Evolutionary conservation across 208 protist genomes (phyloP).

Genomic region (Leishmania braziliensis): DNA sequence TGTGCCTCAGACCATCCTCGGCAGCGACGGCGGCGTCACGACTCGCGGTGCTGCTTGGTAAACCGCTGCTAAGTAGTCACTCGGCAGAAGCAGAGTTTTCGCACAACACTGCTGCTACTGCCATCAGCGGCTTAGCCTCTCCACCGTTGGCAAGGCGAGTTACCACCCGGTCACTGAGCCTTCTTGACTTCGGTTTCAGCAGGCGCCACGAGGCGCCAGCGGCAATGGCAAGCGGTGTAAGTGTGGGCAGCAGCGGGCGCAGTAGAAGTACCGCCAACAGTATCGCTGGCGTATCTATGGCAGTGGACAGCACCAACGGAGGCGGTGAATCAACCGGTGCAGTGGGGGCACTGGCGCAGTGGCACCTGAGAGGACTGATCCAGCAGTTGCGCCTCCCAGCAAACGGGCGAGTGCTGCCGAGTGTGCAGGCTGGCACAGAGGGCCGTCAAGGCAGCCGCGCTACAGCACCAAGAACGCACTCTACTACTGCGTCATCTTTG

Average conservation of each 20-base stretch:
- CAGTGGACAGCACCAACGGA: neutral
- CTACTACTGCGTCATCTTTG: neutral
- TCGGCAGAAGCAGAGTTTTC: neutral
- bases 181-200: slow-evolving; percentile 15
- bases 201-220: neutral
- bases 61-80: neutral
- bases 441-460: neutral
- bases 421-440: neutral
- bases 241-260: slow-evolving; percentile 6
- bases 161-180: slow-evolving; percentile 5
- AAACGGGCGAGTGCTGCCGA: neutral
- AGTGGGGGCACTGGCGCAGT: slow-evolving; percentile 30
- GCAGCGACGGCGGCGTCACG: slow-evolving; percentile 1
- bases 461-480: neutral
- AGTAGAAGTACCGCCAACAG: neutral
- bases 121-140: neutral
- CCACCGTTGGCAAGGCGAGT: neutral
- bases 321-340: neutral
- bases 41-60: slow-evolving; percentile 11
- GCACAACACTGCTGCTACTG: neutral
- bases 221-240: neutral
- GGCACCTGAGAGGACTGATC: slow-evolving; percentile 29
- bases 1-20: slow-evolving; percentile 17
- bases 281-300: neutral
- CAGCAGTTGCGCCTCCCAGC: slow-evolving; percentile 11